A percentile compares a stretch with the other conserved stretches of the same genome.
Evolutionary conservation across 768 basidiomycete genomes (phyloP).

Genomic region (Tremella yokohamensis): DNA sequence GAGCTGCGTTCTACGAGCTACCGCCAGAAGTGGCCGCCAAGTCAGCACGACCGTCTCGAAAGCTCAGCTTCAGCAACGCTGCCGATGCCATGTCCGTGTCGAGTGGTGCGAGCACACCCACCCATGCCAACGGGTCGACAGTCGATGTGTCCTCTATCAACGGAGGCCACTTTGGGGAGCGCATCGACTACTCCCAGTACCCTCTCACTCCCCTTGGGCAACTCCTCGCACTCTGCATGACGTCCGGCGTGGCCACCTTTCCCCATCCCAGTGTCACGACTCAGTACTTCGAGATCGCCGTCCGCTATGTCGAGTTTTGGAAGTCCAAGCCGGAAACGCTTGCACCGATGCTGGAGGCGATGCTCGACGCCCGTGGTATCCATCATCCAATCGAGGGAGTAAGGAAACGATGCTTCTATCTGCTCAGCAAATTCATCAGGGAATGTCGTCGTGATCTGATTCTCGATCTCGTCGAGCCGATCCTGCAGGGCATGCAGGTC

Average conservation of each 20-base stretch:
- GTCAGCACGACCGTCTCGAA: conserved; percentile 44
- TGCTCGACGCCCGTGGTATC: conserved; percentile 81
- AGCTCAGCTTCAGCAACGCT: conserved; percentile 37
- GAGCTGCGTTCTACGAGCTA: conserved; percentile 78
- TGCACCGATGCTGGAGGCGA: conserved; percentile 77
- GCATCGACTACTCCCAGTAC: conserved; percentile 55
- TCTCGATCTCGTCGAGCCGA: conserved; percentile 63
- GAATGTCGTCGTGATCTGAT: conserved; percentile 76
- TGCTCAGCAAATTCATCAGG: conserved; percentile 87
- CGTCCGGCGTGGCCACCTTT: conserved; percentile 74
- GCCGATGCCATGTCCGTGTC: conserved; percentile 19
- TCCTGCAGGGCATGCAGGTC: conserved; percentile 59
- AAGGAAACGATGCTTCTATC: conserved; percentile 78
- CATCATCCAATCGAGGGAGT: conserved; percentile 70
- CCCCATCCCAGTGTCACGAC: conserved; percentile 78
- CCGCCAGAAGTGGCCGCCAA: conserved; percentile 61
- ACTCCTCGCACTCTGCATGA: conserved; percentile 76
- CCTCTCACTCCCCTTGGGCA: conserved; percentile 87
- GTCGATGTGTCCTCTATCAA: conserved; percentile 7
- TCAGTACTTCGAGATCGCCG: conserved; percentile 87
- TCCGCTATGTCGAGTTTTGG: conserved; percentile 96
- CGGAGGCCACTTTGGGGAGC: conserved; percentile 13
- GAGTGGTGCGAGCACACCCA: conserved; percentile 35
- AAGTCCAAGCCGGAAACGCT: conserved; percentile 86
- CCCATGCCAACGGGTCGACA: background rate